Conservation (phyloP, 352 stramenopile species). For the Pilasporangium apinafurcum region DNA sequence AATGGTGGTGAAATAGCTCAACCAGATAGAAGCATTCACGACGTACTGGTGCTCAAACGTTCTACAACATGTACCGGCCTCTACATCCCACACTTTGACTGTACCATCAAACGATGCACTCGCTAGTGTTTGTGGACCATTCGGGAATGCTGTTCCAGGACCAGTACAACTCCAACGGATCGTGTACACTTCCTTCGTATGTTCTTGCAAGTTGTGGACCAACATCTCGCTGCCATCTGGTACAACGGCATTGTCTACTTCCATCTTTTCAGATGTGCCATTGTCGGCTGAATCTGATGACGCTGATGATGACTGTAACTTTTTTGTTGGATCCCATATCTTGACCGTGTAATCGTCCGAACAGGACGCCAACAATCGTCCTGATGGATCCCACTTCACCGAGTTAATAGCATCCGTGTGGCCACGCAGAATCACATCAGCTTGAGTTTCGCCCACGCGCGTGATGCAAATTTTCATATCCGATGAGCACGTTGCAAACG, state of each 20-base stretch:
- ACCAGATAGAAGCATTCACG: constrained; percentile 47
- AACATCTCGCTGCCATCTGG: constrained; percentile 20
- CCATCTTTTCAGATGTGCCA: constrained; percentile 16
- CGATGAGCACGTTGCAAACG: constrained; percentile 93
- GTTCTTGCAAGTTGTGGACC: constrained; percentile 84
- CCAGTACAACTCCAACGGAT: constrained; percentile 90
- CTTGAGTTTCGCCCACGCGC: constrained; percentile 70
- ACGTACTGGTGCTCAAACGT: constrained; percentile 92
- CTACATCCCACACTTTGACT: constrained; percentile 92
- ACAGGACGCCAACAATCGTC: constrained; percentile 92
- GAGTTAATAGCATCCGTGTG: constrained; percentile 98
- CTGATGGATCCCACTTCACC: constrained; percentile 96
- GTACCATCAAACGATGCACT: constrained; percentile 96
- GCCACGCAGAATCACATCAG: constrained; percentile 83
- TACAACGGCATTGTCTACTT: constrained; percentile 15
- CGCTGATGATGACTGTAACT: neutral
- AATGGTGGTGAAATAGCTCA: constrained; percentile 10
- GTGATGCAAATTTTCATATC: constrained; percentile 91
- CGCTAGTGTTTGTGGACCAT: constrained; percentile 78
- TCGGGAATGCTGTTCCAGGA: constrained; percentile 48
- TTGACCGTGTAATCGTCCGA: constrained; percentile 98
- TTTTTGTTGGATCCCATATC: constrained; percentile 88
- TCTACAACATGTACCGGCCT: constrained; percentile 86
- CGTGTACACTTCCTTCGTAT: constrained; percentile 93
- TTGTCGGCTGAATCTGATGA: constrained; percentile 13